Conservation (phyloP, 2,329 filamentous ascomycete genomes). For the Cercospora sesami region DNA sequence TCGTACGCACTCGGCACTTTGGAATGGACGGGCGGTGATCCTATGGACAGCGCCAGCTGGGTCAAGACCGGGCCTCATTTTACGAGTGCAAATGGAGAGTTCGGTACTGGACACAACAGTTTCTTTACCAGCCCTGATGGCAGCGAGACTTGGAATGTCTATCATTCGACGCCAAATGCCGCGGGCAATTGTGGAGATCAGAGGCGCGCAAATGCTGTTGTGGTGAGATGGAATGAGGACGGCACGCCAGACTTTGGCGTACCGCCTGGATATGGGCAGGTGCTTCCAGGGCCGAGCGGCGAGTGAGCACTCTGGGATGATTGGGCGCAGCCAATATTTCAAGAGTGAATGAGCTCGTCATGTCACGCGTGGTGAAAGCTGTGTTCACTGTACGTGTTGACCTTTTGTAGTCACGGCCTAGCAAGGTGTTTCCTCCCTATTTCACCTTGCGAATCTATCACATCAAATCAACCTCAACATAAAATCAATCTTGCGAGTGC, state of each 20-base stretch:
- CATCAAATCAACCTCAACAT: background rate
- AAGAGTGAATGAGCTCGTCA: background rate
- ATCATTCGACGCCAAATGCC: constrained; percentile 55
- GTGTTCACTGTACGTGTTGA: background rate
- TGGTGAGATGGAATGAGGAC: constrained; percentile 53
- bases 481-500: background rate
- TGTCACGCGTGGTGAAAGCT: background rate
- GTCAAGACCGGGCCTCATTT: constrained; percentile 56
- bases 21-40: constrained; percentile 56
- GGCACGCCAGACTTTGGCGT: constrained; percentile 56
- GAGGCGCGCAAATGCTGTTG: constrained; percentile 56
- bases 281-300: constrained; percentile 26
- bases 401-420: background rate
- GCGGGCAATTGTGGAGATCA: constrained; percentile 55
- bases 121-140: constrained; percentile 61
- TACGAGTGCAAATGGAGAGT: constrained; percentile 57
- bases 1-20: constrained; percentile 57
- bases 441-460: background rate
- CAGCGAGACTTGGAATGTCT: constrained; percentile 57
- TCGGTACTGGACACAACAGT: constrained; percentile 38
- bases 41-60: constrained; percentile 50
- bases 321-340: background rate
- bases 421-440: background rate
- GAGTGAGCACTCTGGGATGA: constrained; percentile 1
- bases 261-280: constrained; percentile 34